Evolutionary conservation across 148 eudicot species (phyloP).

Genomic region (Cornus suecica): DNA sequence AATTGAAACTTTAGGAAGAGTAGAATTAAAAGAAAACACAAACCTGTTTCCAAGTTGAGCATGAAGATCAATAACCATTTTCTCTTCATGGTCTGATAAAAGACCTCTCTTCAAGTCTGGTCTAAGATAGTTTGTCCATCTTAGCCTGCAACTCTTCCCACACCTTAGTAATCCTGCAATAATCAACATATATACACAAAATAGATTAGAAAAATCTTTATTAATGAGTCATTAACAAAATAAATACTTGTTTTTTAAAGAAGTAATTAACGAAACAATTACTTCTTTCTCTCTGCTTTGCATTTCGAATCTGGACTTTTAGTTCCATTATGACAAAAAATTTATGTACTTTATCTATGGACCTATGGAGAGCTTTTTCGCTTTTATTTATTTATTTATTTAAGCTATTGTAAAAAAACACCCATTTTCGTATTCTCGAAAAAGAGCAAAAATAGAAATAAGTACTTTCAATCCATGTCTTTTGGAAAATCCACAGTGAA

Average conservation of each 20-base stretch:
- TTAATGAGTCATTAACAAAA: too few species aligned
- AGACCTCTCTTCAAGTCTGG: conserved; percentile 55
- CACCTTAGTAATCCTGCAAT: conserved; percentile 47
- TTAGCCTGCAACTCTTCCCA: conserved; percentile 56
- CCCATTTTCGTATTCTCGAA: background rate
- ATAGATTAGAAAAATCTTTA: background rate
- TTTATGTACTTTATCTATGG: background rate
- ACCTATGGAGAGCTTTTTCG: too few species aligned
- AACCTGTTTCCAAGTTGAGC: conserved; percentile 59
- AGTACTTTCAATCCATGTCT: background rate
- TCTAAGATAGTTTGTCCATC: conserved; percentile 58
- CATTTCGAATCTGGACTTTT: background rate
- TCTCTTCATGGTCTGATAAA: conserved; percentile 48
- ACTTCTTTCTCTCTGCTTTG: background rate
- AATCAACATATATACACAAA: background rate
- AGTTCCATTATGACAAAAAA: background rate
- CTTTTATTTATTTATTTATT: background rate
- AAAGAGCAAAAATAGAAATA: background rate
- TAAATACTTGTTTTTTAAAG: too few species aligned
- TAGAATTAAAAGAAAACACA: background rate
- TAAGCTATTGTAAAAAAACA: too few species aligned
- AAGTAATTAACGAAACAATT: background rate
- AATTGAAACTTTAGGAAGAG: background rate
- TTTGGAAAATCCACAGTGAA: background rate
- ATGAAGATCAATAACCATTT: conserved; percentile 57